phyloP scores from a whole-genome alignment of 1,284 basidiomycete genomes.

The Wolfiporia cocos region DNA sequence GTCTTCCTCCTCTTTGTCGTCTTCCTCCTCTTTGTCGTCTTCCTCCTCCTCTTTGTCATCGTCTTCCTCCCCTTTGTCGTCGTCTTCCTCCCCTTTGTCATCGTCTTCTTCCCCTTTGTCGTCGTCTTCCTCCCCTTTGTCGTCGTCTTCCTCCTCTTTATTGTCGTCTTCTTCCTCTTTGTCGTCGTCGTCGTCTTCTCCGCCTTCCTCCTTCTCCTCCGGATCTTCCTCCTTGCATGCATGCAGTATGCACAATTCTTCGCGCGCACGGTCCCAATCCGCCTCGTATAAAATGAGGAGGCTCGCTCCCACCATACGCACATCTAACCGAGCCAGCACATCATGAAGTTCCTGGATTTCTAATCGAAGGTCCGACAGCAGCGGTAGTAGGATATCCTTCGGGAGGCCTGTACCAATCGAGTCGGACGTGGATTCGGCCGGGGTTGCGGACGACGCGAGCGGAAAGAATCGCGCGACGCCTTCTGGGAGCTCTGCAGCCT shows the following conservation, averaged over 20 bases:
- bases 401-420: conserved; percentile 43
- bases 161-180: conserved; percentile 31
- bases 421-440: background rate
- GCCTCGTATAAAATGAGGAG: conserved; percentile 86
- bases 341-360: conserved; percentile 54
- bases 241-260: conserved; percentile 32
- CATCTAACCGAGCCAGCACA: conserved; percentile 50
- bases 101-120: conserved; percentile 26
- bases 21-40: conserved; percentile 31
- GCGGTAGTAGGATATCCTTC: conserved; percentile 44
- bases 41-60: too few relatives aligned
- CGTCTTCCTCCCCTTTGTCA: conserved; percentile 31
- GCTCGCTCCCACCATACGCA: conserved; percentile 81
- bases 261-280: conserved; percentile 38
- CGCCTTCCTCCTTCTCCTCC: conserved; percentile 34
- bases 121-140: conserved; percentile 29
- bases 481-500: conserved; percentile 57
- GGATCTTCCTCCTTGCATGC: too few relatives aligned
- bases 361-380: conserved; percentile 52
- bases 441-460: conserved; percentile 21
- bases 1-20: conserved; percentile 35
- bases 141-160: conserved; percentile 37
- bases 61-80: too few relatives aligned
- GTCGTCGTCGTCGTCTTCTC: conserved; percentile 23
- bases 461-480: conserved; percentile 83